Evolutionary conservation across 1,139 yeast species (phyloP).

Genomic region (Geotrichum macrosporum): DNA sequence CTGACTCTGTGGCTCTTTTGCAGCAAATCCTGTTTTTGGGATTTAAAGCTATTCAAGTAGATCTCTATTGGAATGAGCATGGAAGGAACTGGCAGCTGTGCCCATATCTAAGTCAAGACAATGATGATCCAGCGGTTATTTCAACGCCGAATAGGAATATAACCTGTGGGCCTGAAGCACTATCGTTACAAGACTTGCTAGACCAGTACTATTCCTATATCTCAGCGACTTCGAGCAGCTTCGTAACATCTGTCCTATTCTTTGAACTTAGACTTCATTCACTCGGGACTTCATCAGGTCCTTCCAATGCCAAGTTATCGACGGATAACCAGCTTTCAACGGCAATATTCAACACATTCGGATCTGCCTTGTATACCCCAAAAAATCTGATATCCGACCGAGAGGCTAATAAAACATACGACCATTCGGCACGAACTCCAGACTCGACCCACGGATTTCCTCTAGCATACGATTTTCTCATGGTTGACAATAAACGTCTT

Average conservation of each 20-base stretch:
- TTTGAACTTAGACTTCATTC: slow-evolving; percentile 16
- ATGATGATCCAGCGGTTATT: neutral
- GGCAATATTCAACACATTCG: slow-evolving; percentile 11
- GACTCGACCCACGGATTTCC: slow-evolving; percentile 40
- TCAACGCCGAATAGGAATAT: too few species aligned
- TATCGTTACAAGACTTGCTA: slow-evolving; percentile 15
- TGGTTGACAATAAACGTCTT: slow-evolving; percentile 43
- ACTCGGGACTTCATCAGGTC: slow-evolving; percentile 4
- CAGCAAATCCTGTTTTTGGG: slow-evolving; percentile 48
- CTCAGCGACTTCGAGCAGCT: slow-evolving; percentile 13
- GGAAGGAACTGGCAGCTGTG: slow-evolving; percentile 62
- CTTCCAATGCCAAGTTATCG: neutral
- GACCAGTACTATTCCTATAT: slow-evolving; percentile 10
- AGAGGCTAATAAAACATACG: slow-evolving; percentile 25
- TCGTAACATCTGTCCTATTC: slow-evolving; percentile 36
- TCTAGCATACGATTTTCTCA: slow-evolving; percentile 44
- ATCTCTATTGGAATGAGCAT: slow-evolving; percentile 61
- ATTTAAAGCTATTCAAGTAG: slow-evolving; percentile 51
- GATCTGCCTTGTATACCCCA: slow-evolving; percentile 39
- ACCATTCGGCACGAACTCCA: slow-evolving; percentile 24
- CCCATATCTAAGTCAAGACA: slow-evolving; percentile 41
- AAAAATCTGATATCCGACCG: slow-evolving; percentile 32
- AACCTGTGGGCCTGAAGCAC: slow-evolving; percentile 18
- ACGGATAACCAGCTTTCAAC: neutral
- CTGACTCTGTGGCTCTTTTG: slow-evolving; percentile 37